Evolutionary conservation across 2,329 filamentous ascomycete species (phyloP), one percentile per base, ranked within the genome.

Genomic region (Colletotrichum camelliae): DNA sequence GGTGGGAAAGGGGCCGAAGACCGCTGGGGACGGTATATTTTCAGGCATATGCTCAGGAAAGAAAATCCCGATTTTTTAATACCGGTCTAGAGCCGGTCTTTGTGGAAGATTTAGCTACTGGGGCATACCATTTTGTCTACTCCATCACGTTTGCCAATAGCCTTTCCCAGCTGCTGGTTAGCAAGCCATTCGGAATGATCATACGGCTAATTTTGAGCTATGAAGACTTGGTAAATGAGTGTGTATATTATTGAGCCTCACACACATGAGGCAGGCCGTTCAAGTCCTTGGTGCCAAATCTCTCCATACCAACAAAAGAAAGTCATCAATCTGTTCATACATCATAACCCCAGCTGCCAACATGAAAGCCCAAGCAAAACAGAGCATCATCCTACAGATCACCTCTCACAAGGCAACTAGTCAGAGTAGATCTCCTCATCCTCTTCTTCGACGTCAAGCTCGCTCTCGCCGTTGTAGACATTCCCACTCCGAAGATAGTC

Each of bases 401-500:
- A 9, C 7, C n/a, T 27, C 39, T n/a, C 13, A 37, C 39, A 12
- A 24, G 18, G 13, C 24, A 10, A 29, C 64, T 29, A 76, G 43
- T 76, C 70, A 13, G 74, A 76, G 18, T 70, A 65, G 16, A 60
- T 60, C 1, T 76, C 68, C 13, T 77, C 79, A 0, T 76, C 74
- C 7, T 76, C 78, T 5, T 70, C 72, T 16, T 77, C 77, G 5
- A 9, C 24, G 18, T 64, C 57, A 27, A 58, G 21, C 39, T 75
- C 77, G 13, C 77, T 78, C 3, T 79, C 70, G 8, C 70, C 77
- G 8, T 77, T 66, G 21, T 75, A 64, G 18, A 67, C 77, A 21
- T 37, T 66, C 2, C 72, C 74, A 4, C 71, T 87, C 72, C 84
- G 83, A 77, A 79, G 71, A 39, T 79, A 80, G 31, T 79, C 76